Conservation (phyloP, 192 early-diverging fungal genomes). For the Piromyces finnis region DNA sequence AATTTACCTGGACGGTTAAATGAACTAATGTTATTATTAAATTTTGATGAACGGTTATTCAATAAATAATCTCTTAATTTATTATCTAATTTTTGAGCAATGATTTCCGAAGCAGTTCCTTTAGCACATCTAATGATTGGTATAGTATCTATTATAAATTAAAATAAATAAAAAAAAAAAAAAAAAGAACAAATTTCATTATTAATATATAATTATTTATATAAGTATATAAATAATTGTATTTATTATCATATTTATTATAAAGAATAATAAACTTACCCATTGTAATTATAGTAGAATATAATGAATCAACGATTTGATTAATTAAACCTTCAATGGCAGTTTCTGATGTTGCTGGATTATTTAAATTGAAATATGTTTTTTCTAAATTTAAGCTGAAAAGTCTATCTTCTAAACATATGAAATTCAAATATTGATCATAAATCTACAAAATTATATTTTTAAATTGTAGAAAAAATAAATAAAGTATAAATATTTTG, state of each 20-base stretch:
- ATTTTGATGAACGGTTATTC: constrained; percentile 27
- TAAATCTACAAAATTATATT: constrained; percentile 37
- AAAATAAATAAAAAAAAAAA: not conserved
- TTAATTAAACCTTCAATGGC: constrained; percentile 65
- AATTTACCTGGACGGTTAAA: constrained; percentile 31
- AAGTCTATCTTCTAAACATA: constrained; percentile 77
- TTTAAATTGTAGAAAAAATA: too few species aligned
- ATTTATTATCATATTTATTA: too few species aligned
- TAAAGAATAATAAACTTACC: constrained; percentile 18
- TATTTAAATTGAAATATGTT: constrained; percentile 67
- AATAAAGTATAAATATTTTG: too few species aligned
- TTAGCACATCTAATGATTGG: constrained; percentile 81
- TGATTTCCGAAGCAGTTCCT: constrained; percentile 84
- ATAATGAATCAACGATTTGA: constrained; percentile 58
- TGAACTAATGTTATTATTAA: not conserved
- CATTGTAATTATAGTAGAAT: constrained; percentile 82
- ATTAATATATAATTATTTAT: too few species aligned
- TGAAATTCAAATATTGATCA: constrained; percentile 93
- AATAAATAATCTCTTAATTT: constrained; percentile 79
- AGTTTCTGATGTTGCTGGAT: constrained; percentile 61
- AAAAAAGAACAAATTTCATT: too few species aligned
- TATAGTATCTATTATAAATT: constrained; percentile 30
- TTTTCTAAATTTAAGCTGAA: constrained; percentile 75
- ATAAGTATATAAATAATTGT: too few species aligned
- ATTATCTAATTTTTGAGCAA: constrained; percentile 75